Base-by-base conservation (phyloP, 2,329 filamentous ascomycete genomes). In the Thelonectria rubi region DNA sequence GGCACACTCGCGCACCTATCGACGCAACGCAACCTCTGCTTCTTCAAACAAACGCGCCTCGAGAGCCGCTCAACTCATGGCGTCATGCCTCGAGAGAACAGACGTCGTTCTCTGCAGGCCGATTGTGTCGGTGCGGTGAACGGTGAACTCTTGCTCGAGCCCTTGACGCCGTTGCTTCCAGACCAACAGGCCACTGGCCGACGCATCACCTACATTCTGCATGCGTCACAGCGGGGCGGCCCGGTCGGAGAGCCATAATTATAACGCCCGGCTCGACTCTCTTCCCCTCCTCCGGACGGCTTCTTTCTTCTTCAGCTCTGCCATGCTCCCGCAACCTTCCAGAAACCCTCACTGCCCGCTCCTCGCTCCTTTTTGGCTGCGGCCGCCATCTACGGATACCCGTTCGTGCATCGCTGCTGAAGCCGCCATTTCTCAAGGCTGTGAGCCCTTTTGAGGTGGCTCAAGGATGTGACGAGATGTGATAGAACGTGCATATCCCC, bases 391-490 rank as follows among this genome's bases (percentile, higher is more conserved):
- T 30, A 5, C 26, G 7, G 24, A 7, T 48, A 55, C 20, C 43
- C 43, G 43, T 42, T 21, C 26, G 21, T 40, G 24, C 42, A 3
- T 40, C 32, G 30, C 53, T 55, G 30, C 53, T 30, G 32, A 49
- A 55, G 18, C 53, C 14, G 14, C 24, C 15, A 30, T 14, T 26
- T 30, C 12, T 6, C 15, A 6, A 37, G 15, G 12, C 7, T 37
- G n/a, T 6, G 34, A 37, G 34, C 12, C 34, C 26, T 30, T 37
- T 37, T 4, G 34, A 37, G 45, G 45, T 21, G 14, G 21, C 45
- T 24, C 14, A 47, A 32, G 50, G 32, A 32, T 37, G 45, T 42
- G 26, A 49, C 21, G 6, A 12, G 20, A 24, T 47, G 34, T 47
- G 32, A 42, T 32, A 39, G 24, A 15, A 42, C 42, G 37, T 42